phyloP scores from a whole-genome alignment of 192 early-diverging fungal species.

The Podila minutissima region DNA sequence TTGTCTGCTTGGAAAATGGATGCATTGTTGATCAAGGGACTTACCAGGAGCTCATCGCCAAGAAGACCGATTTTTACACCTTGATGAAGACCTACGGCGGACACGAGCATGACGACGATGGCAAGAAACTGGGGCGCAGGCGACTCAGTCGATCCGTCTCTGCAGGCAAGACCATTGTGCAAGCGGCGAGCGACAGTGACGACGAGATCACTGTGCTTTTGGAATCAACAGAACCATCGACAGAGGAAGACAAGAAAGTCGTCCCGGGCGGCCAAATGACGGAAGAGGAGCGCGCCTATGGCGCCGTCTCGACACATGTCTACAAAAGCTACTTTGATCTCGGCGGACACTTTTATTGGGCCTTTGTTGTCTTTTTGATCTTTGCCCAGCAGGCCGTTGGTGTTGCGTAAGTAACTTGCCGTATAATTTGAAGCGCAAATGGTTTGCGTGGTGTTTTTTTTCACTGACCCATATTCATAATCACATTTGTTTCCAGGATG shows the following conservation, averaged over 20 bases:
- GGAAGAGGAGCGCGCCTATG: slow-evolving; percentile 26
- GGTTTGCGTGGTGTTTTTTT: background rate
- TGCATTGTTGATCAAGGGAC: slow-evolving; percentile 72
- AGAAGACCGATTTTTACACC: slow-evolving; percentile 63
- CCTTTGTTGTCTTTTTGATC: slow-evolving; percentile 14
- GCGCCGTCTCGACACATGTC: slow-evolving; percentile 23
- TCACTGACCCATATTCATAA: background rate
- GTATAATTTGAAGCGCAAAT: background rate
- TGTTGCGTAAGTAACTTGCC: slow-evolving; percentile 16
- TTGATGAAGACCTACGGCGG: slow-evolving; percentile 78
- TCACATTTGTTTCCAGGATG: slow-evolving; percentile 15
- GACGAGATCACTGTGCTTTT: slow-evolving; percentile 32
- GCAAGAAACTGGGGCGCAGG: background rate
- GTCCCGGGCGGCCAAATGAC: slow-evolving; percentile 19
- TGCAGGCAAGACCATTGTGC: background rate
- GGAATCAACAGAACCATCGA: slow-evolving; percentile 1
- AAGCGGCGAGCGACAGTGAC: slow-evolving; percentile 14
- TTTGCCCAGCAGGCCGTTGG: slow-evolving; percentile 29
- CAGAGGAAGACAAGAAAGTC: slow-evolving; percentile 5
- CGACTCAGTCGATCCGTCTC: slow-evolving; percentile 7
- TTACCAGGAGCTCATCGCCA: slow-evolving; percentile 71
- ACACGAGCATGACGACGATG: slow-evolving; percentile 40
- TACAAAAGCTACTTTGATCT: slow-evolving; percentile 28
- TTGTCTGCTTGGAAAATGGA: slow-evolving; percentile 81
- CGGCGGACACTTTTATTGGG: slow-evolving; percentile 19